Conservation (phyloP, 148 eudicot genomes). For the Cornus kousa region DNA sequence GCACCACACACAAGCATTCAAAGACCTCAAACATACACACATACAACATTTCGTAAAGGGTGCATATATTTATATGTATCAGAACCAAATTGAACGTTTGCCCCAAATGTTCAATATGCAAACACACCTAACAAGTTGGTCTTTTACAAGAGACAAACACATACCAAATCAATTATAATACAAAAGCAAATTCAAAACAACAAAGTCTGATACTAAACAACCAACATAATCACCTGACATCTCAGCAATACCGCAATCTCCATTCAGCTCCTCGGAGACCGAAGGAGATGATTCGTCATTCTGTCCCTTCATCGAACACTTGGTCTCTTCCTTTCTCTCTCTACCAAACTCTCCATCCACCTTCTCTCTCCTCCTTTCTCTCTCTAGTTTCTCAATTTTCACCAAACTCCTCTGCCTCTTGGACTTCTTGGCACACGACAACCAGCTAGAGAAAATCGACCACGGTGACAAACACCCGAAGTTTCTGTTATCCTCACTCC, state of each 20-base stretch:
- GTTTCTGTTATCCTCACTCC: constrained; percentile 3
- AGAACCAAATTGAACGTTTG: background rate
- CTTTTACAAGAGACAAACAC: background rate
- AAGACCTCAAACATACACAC: background rate
- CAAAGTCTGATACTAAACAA: background rate
- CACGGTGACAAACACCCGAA: constrained; percentile 35
- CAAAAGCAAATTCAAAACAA: background rate
- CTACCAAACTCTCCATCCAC: background rate
- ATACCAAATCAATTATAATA: background rate
- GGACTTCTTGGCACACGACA: constrained; percentile 18
- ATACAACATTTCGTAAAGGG: background rate
- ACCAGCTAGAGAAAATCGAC: constrained; percentile 23
- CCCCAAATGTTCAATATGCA: background rate
- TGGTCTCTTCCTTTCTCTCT: constrained; percentile 1
- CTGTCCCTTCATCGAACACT: background rate
- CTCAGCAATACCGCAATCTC: background rate
- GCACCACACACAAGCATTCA: too few species aligned
- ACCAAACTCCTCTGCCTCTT: background rate
- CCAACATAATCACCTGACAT: constrained; percentile 7
- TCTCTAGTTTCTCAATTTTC: constrained; percentile 4
- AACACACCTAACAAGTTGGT: background rate
- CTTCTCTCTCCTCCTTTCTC: constrained; percentile 20
- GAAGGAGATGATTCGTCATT: background rate
- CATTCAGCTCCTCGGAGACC: constrained; percentile 5
- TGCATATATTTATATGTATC: too few species aligned